A percentile compares a stretch with the other conserved stretches of the same genome.
These are phyloP conservation scores for Plasmodium sp. DNA, from an alignment of 169 alveolate species.

Conservation along the genomic window DNA sequence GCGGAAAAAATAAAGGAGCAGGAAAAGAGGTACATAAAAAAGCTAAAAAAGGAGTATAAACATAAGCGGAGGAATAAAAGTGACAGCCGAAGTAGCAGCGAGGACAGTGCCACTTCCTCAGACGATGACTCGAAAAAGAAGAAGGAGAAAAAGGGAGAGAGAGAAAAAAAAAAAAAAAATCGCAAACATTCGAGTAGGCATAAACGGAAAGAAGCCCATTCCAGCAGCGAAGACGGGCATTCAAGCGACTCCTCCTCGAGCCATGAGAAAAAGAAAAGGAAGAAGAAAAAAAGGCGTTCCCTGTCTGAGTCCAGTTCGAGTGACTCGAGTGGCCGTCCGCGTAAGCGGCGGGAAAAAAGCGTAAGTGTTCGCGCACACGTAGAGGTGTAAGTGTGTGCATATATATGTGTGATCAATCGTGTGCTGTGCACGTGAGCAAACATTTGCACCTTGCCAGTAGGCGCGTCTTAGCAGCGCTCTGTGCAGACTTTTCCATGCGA, in stretches of 20 bases:
- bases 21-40: conserved; percentile 73
- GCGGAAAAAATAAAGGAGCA: conserved; percentile 70
- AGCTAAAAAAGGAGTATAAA: conserved; percentile 70
- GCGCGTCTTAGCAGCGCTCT: background rate
- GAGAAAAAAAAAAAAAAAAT: conserved; percentile 7
- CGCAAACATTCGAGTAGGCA: background rate
- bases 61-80: conserved; percentile 34
- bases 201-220: background rate
- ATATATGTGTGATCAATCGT: background rate
- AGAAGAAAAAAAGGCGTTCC: conserved; percentile 15
- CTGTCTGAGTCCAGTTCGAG: conserved; percentile 7
- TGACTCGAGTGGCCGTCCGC: conserved; percentile 29
- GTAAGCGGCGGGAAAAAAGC: conserved; percentile 33
- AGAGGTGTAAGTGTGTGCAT: background rate
- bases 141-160: conserved; percentile 13
- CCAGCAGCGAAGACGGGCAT: conserved; percentile 26
- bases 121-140: conserved; percentile 32
- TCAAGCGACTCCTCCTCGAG: conserved; percentile 2
- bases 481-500: background rate
- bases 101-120: conserved; percentile 9
- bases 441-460: background rate
- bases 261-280: conserved; percentile 19
- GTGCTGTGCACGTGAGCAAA: background rate
- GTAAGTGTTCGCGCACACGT: conserved; percentile 13
- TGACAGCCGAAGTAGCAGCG: conserved; percentile 10